Evolutionary conservation across 345 rosid species (phyloP).

Genomic region (Dipteronia sinensis): DNA sequence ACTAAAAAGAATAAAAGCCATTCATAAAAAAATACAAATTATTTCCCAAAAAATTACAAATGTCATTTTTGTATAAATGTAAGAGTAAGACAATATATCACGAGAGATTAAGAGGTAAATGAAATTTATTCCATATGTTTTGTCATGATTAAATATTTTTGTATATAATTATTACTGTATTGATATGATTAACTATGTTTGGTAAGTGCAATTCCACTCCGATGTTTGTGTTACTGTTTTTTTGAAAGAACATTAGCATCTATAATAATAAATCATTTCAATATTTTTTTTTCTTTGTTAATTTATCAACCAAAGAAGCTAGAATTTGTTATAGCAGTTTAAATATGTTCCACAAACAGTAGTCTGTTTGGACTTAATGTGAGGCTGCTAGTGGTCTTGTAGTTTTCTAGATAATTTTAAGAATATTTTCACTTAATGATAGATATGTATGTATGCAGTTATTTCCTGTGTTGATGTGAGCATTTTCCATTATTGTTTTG

Average conservation of each 20-base stretch:
- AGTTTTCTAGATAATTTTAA: neutral
- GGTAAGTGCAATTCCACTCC: no score
- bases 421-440: neutral
- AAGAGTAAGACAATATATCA: no score
- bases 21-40: no score
- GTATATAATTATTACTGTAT: no score
- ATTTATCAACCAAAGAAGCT: neutral
- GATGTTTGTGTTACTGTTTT: no score
- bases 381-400: neutral
- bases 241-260: neutral
- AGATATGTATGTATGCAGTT: neutral
- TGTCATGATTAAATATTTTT: no score
- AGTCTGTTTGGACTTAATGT: neutral
- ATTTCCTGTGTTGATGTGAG: neutral
- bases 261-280: neutral
- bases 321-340: neutral
- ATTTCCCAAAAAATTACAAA: no score
- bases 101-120: no score
- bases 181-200: no score
- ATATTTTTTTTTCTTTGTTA: neutral
- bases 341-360: neutral
- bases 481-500: neutral
- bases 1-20: no score
- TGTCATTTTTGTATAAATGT: no score
- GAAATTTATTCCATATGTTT: no score